These are phyloP conservation scores for Cryphonectria carpinicola DNA, from an alignment of 2,329 filamentous ascomycete genomes.

Conservation along the genomic window DNA sequence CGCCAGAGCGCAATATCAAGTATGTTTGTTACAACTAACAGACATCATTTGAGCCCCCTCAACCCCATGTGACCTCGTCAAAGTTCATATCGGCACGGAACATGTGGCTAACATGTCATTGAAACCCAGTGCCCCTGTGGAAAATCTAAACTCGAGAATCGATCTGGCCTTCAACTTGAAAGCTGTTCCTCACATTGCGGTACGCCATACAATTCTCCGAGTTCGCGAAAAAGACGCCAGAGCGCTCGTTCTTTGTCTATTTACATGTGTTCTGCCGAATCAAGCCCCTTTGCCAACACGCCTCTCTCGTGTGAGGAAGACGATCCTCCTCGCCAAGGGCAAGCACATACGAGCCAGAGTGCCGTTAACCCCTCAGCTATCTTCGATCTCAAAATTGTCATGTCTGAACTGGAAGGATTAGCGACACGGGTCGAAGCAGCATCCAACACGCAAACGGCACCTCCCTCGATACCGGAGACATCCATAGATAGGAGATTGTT, in stretches of 20 bases:
- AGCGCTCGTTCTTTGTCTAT: constrained; percentile 9
- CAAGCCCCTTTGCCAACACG: constrained; percentile 1
- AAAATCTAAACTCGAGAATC: constrained; percentile 2
- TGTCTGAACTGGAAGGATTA: constrained; percentile 2
- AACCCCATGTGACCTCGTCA: background rate
- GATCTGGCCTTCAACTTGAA: background rate
- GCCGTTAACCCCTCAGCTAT: constrained; percentile 10
- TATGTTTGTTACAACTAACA: background rate
- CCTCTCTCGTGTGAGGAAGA: background rate
- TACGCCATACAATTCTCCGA: background rate
- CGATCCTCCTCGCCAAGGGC: background rate
- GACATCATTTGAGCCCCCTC: background rate
- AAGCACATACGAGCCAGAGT: background rate
- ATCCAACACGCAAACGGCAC: background rate
- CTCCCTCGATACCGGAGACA: background rate
- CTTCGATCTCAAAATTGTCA: background rate
- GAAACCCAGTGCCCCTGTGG: background rate
- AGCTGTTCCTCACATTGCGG: constrained; percentile 6
- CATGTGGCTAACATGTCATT: background rate
- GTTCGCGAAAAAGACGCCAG: background rate
- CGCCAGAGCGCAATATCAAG: background rate
- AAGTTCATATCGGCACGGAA: background rate
- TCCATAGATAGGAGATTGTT: background rate
- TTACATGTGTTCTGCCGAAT: constrained; percentile 11
- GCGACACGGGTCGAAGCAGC: background rate